A percentile compares a stretch with the other conserved stretches of the same genome.
Conservation (phyloP, 2,329 filamentous ascomycete genomes). For the Aspergillus aculeatinus region DNA sequence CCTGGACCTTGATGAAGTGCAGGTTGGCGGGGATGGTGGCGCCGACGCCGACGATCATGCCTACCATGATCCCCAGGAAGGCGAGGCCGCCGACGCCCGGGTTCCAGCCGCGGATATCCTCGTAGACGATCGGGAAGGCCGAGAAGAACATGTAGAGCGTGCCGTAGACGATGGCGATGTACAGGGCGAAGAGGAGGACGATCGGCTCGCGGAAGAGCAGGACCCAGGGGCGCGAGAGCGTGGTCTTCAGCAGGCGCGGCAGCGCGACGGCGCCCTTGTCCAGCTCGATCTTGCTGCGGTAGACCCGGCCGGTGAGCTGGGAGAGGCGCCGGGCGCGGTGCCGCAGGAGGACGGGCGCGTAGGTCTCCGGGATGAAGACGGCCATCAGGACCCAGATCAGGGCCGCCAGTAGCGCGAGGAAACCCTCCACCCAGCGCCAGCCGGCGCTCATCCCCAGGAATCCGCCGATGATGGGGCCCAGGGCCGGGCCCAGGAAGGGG, state of each 20-base stretch:
- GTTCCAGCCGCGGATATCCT: slow-evolving; percentile 3
- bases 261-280: neutral
- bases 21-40: slow-evolving; percentile 1
- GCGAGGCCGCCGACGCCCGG: slow-evolving; percentile 1
- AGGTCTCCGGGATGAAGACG: neutral
- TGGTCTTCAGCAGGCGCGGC: neutral
- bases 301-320: neutral
- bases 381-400: slow-evolving; percentile 6
- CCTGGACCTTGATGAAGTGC: neutral
- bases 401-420: neutral
- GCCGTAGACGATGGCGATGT: slow-evolving; percentile 5
- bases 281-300: slow-evolving; percentile 5
- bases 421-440: slow-evolving; percentile 6
- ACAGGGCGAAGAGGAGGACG: slow-evolving; percentile 1
- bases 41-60: neutral
- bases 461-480: slow-evolving; percentile 5
- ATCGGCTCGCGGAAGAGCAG: slow-evolving; percentile 3
- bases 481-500: neutral
- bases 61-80: neutral
- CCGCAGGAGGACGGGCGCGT: neutral
- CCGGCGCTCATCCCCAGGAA: slow-evolving; percentile 2
- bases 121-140: slow-evolving; percentile 4
- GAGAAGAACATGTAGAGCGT: slow-evolving; percentile 8
- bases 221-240: slow-evolving; percentile 2
- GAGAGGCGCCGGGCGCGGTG: neutral